Base-by-base conservation (phyloP, 805 yeast genomes). In the Debaryomyces prosopidis region DNA sequence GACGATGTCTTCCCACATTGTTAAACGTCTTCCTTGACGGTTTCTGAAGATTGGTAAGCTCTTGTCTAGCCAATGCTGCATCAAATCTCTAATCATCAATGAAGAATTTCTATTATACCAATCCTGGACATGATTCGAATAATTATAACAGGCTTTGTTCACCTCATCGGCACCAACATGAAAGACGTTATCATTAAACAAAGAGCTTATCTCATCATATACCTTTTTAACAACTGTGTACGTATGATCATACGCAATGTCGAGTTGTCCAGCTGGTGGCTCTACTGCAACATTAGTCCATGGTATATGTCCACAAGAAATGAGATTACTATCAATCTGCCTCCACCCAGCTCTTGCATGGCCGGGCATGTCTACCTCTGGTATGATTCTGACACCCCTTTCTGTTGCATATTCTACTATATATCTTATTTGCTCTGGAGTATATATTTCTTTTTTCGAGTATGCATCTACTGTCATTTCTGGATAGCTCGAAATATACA, bases 81-180 rank as follows among this genome's bases (percentile, higher is more conserved):
- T 40, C 34, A 71, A 54, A 41, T 66, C 73, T 20, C 51, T 46
- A 44, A 55, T 60, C 3, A 66, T 59, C 32, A 61, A 47, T 1
- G 51, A 43, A 2, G 50, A 14, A 40, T 63, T 55, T 6, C 55
- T 63, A n/a, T 48, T 52, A 31, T 61, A 54, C 67, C 70, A 69
- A 3, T 59, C 55, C 43, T 48, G 51, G 8, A 62, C 53, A n/a
- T 42, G 26, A 5, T 43, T 30, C 1, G 73, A 65, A 41, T 46
- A 55, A 44, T 66, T 63, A 56, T 66, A 70, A 52, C 77, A 71
- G 5, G 46, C 48, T 9, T 58, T 49, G 28, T 55, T 60, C 41
- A 71, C 51, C 52, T 72, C 77, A 47, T 72, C 76, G 31, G 56
- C 60, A 5, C 77, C 77, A 32, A 70, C 73, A 48, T 72, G 77